phyloP scores from a whole-genome alignment of 352 stramenopile species.

The Phytophthora aleatoria region DNA sequence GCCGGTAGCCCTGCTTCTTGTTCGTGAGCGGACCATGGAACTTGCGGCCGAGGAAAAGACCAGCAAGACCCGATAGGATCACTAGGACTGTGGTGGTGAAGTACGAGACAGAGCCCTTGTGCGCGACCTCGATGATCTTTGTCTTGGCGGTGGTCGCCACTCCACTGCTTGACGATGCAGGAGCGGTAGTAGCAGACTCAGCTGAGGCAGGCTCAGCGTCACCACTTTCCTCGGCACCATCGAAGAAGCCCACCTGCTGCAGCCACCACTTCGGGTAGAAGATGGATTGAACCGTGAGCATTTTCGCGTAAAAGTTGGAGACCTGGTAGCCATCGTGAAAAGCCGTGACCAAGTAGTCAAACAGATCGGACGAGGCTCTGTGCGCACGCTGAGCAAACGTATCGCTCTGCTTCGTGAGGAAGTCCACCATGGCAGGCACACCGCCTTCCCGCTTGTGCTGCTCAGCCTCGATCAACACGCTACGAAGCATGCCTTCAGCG shows the following conservation, averaged over 20 bases:
- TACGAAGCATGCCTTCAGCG: constrained; percentile 39
- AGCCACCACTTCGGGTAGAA: constrained; percentile 90
- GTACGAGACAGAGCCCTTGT: constrained; percentile 49
- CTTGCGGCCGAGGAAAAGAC: constrained; percentile 62
- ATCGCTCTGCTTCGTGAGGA: constrained; percentile 60
- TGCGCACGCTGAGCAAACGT: constrained; percentile 60
- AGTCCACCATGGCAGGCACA: constrained; percentile 53
- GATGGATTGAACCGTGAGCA: constrained; percentile 55
- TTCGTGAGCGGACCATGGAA: constrained; percentile 48
- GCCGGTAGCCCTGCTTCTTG: constrained; percentile 54
- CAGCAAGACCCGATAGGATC: constrained; percentile 46
- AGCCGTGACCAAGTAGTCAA: constrained; percentile 68
- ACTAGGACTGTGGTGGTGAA: constrained; percentile 54
- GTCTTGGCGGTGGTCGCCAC: constrained; percentile 18
- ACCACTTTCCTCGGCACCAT: constrained; percentile 24
- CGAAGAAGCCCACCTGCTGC: constrained; percentile 77
- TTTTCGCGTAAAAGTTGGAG: constrained; percentile 48
- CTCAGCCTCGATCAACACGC: constrained; percentile 44
- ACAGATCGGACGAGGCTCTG: constrained; percentile 58
- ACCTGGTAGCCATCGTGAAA: constrained; percentile 88
- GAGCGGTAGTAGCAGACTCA: constrained; percentile 5
- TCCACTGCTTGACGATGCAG: constrained; percentile 22
- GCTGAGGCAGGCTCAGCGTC: constrained; percentile 10
- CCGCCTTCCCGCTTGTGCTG: constrained; percentile 44
- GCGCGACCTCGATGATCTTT: constrained; percentile 17